Base-by-base conservation (phyloP, 805 yeast species). In the Myxozyma neotropica region DNA sequence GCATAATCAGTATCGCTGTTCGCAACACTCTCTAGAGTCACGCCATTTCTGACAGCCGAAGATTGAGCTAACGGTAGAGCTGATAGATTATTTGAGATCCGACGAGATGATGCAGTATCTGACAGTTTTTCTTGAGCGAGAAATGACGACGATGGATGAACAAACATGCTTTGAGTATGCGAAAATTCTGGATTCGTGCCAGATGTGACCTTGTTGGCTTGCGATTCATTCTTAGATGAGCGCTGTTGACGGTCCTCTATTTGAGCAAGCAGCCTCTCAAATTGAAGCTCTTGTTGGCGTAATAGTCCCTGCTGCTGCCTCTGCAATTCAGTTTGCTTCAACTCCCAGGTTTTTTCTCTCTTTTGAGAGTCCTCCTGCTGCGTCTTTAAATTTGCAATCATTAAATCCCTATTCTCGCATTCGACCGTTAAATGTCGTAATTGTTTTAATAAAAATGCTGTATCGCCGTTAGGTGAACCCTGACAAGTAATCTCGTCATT, bases 361-460 rank as follows among this genome's bases (percentile, higher is more conserved):
- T 27, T 35, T 17, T 23, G 33, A n/a, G 24, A 19, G 8, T 27
- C 42, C 24, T 40, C 31, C 15, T 52, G 49, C 35, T 36, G 44
- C 27, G 24, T 27, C n/a, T 49, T 33, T n/a, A 60, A 43, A 3
- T 48, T 46, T 5, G 23, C 13, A 17, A 60, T 60, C 2, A 53
- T 4, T 15, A 29, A 27, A n/a, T 63, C 64, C 8, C 64, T 29
- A 19, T 17, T 50, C 6, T 60, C 64, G 27, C 62, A 57, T 35
- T 60, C 61, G 0, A 24, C 31, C 10, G 61, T 52, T 12, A 60
- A 21, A 12, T 53, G 44, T 17, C 54, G 48, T n/a, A 60, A 17
- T 33, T 60, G 64, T 47, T 58, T 49, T 21, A 60, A 10, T 23
- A 60, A 17, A 42, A 53, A 57, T 21, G 58, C 21, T 21, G 55